Conservation (phyloP, 2,329 filamentous ascomycete genomes). For the Rosellinia necatrix region DNA sequence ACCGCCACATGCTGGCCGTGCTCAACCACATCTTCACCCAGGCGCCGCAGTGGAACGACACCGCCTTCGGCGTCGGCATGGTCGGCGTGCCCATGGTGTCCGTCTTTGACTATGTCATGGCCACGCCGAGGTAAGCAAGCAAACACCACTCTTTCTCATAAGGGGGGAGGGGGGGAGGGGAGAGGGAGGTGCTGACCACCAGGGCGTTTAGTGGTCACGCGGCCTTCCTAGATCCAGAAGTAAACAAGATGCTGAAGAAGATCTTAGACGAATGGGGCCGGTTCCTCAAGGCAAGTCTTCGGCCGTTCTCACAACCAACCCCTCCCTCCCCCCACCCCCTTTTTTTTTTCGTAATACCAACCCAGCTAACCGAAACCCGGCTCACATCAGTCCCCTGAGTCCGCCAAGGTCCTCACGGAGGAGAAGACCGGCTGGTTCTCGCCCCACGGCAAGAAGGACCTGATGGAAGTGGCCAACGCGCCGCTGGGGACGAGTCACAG, state of each 20-base stretch:
- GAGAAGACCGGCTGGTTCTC: conserved; percentile 60
- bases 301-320: neutral
- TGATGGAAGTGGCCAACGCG: conserved; percentile 57
- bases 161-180: no score
- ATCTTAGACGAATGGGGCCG: conserved; percentile 62
- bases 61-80: conserved; percentile 55
- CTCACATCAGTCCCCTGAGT: conserved; percentile 50
- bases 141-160: neutral
- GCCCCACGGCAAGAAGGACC: conserved; percentile 49
- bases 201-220: conserved; percentile 58
- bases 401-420: conserved; percentile 54
- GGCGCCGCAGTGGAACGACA: conserved; percentile 59
- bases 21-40: conserved; percentile 63
- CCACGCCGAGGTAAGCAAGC: conserved; percentile 52
- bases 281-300: conserved; percentile 49
- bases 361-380: conserved; percentile 19
- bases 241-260: conserved; percentile 58
- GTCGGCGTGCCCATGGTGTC: conserved; percentile 59
- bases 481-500: conserved; percentile 47
- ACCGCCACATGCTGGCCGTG: conserved; percentile 67
- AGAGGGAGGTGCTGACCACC: neutral
- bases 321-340: neutral
- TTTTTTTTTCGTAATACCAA: no score
- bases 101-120: conserved; percentile 62
- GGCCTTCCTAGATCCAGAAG: conserved; percentile 59